A percentile compares a stretch with the other conserved stretches of the same genome.
Evolutionary conservation across 2,329 filamentous ascomycete genomes (phyloP).

Genomic region (Monosporascus sp.): DNA sequence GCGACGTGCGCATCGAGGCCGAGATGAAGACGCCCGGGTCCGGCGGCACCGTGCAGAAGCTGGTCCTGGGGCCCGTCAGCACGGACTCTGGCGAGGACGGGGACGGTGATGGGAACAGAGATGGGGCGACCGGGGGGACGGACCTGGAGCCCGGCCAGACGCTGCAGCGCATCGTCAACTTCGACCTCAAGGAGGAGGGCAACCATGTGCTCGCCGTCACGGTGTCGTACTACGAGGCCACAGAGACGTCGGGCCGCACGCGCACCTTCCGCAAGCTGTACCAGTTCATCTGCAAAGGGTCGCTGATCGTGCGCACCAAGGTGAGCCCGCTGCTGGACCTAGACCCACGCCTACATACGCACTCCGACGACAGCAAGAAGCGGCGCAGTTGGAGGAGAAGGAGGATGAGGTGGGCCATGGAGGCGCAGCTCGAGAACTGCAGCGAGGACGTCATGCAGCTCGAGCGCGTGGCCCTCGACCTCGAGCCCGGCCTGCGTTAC

Average conservation of each 20-base stretch:
- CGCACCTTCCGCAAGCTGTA: constrained; percentile 93
- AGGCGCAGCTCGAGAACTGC: constrained; percentile 94
- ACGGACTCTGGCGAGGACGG: constrained; percentile 4
- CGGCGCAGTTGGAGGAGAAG: constrained; percentile 15
- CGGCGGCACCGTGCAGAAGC: constrained; percentile 51
- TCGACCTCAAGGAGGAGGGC: constrained; percentile 90
- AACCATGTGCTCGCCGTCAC: constrained; percentile 91
- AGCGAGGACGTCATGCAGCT: constrained; percentile 78
- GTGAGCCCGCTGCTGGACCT: constrained; percentile 56
- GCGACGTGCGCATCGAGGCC: constrained; percentile 76
- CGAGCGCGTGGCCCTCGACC: constrained; percentile 57
- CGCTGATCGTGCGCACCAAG: constrained; percentile 87
- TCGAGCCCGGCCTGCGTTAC: constrained; percentile 46
- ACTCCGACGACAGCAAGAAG: background rate
- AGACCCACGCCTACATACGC: constrained; percentile 13
- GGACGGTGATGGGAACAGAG: constrained; percentile 5
- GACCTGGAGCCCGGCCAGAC: constrained; percentile 62
- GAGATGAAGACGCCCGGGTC: constrained; percentile 90
- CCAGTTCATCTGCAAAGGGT: constrained; percentile 89
- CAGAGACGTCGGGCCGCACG: constrained; percentile 63
- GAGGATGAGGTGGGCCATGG: constrained; percentile 61
- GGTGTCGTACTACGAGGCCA: constrained; percentile 87
- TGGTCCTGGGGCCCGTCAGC: constrained; percentile 49
- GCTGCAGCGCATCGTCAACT: constrained; percentile 75
- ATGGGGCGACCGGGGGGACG: constrained; percentile 19